phyloP scores from a whole-genome alignment of 2,329 filamentous ascomycete species.

The Trichoderma semiorbis region DNA sequence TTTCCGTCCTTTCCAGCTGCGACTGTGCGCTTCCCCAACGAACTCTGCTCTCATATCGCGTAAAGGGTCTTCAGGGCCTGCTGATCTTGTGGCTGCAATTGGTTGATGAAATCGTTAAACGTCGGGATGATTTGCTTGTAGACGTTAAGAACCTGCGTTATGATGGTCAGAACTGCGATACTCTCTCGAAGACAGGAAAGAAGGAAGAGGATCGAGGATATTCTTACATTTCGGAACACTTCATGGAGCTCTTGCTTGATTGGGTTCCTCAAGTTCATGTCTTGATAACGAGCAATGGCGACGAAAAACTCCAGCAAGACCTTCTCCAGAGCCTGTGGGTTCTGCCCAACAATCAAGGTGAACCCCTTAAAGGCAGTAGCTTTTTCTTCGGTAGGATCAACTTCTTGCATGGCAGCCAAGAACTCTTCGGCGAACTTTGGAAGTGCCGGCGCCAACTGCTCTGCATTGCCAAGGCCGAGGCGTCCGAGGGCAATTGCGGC shows the following conservation, averaged over 20 bases:
- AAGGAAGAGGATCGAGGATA: neutral
- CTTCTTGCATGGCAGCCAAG: constrained; percentile 74
- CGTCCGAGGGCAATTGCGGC: constrained; percentile 89
- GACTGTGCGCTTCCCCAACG: neutral
- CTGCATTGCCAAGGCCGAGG: constrained; percentile 74
- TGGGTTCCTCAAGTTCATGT: constrained; percentile 57
- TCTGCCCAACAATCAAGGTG: constrained; percentile 75
- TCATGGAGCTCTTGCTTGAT: constrained; percentile 64
- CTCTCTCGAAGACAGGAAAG: no score
- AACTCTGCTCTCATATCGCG: constrained; percentile 33
- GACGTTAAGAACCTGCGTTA: constrained; percentile 46
- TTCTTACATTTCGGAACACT: constrained; percentile 71
- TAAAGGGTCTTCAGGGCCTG: constrained; percentile 49
- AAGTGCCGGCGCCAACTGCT: constrained; percentile 74
- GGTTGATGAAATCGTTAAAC: constrained; percentile 52
- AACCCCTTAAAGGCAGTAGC: constrained; percentile 91
- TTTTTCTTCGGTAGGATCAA: constrained; percentile 90
- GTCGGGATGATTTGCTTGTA: constrained; percentile 60
- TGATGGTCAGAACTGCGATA: neutral
- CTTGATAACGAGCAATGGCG: constrained; percentile 74
- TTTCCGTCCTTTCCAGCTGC: neutral
- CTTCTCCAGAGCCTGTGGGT: constrained; percentile 89
- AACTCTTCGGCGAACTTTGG: constrained; percentile 79
- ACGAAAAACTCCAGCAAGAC: constrained; percentile 78
- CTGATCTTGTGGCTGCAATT: constrained; percentile 49